Conservation (phyloP, 2,329 filamentous ascomycete genomes). For the Ilyonectria sp. region DNA sequence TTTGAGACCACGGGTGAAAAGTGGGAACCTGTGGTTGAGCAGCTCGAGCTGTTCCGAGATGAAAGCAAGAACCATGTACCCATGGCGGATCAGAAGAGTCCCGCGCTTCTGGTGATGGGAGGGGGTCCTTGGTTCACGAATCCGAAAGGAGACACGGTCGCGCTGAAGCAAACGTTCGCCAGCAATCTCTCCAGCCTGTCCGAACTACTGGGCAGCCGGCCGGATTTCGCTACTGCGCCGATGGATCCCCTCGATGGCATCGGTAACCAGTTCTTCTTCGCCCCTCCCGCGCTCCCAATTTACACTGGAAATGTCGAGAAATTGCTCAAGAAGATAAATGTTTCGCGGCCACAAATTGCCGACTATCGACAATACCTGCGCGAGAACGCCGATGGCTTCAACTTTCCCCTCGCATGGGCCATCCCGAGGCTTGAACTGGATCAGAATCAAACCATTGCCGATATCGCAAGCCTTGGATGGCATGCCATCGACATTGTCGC, state of each 20-base stretch:
- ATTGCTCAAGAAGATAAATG: too few species aligned
- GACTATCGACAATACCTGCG: constrained; percentile 40
- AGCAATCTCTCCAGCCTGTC: constrained; percentile 39
- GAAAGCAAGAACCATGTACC: constrained; percentile 35
- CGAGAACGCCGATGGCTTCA: constrained; percentile 30
- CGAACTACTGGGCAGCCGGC: constrained; percentile 34
- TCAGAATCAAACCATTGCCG: constrained; percentile 39
- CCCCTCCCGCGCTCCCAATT: constrained; percentile 40
- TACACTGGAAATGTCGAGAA: constrained; percentile 33
- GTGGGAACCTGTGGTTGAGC: constrained; percentile 40
- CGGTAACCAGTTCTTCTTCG: constrained; percentile 48
- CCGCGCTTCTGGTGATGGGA: constrained; percentile 42
- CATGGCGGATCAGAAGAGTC: constrained; percentile 42
- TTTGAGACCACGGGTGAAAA: constrained; percentile 30
- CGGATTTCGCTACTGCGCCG: constrained; percentile 36
- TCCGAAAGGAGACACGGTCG: background rate
- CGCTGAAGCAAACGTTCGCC: constrained; percentile 33
- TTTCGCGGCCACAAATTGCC: constrained; percentile 25
- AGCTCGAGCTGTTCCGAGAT: constrained; percentile 44
- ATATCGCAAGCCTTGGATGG: constrained; percentile 45
- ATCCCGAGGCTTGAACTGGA: constrained; percentile 34
- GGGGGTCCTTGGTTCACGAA: constrained; percentile 45
- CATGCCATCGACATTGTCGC: constrained; percentile 50
- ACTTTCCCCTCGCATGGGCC: constrained; percentile 41
- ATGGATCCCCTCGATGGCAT: constrained; percentile 45